Evolutionary conservation across 2,329 filamentous ascomycete genomes (phyloP), one percentile per base, ranked within the genome.

Genomic region (Aspergillus aculeatus): DNA sequence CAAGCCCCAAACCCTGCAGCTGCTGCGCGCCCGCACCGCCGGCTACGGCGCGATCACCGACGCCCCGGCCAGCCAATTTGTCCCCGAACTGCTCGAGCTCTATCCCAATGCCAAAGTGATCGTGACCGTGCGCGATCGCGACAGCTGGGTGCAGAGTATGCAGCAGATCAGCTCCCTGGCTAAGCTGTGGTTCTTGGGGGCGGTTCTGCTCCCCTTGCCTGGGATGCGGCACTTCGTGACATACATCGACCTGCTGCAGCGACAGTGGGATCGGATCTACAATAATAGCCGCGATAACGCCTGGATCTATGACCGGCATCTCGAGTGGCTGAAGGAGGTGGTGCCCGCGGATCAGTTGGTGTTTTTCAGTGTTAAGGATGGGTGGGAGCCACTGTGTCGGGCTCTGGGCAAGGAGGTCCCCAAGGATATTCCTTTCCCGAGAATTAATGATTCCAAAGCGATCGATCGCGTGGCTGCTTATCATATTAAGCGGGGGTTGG

Each of bases 61-160:
- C 64, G 64, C 74, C n/a, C 81, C 81, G 0, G 72, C 72, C 5
- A 72, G 71, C 14, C 70, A 75, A 53, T 76, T 82, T 26, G 69
- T 81, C 21, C 71, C 75, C 12, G 80, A 83, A 54, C 68, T 83
- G 32, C 65, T 83, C 59, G 74, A 79, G 57, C 62, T 82, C 7
- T 83, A 82, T 59, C 81, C 82, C 0, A 73, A 82, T 26, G 81
- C 81, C 14, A 78, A 78, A 57, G 80, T 83, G 3, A 76, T 84
- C n/a, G 73, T 76, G 59, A 78, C 76, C 9, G 66, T 61, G 2
- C 68, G 69, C 21, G 69, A 71, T 12, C 61, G 65, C 0, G 21
- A 56, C 0, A 26, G 59, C 0, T 71, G 69, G 69, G 67, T 62
- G 31, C 64, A 58, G 21, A 69, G 67, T 19, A 68, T 71, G 59